A percentile compares a stretch with the other conserved stretches of the same genome.
Conservation (phyloP, 805 yeast genomes). For the Lachancea dasiensis region DNA sequence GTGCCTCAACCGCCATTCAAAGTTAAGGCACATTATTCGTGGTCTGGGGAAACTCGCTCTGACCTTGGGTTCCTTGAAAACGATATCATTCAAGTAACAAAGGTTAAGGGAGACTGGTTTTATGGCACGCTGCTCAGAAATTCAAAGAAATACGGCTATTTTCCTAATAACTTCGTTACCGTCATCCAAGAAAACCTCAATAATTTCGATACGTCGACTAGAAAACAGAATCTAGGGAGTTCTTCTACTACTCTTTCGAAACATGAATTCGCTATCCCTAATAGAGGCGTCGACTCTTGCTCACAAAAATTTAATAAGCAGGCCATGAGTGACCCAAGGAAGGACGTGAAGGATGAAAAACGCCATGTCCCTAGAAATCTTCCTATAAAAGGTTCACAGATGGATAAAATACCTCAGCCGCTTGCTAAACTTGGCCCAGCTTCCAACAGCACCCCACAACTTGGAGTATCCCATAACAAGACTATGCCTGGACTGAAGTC, state of each 20-base stretch:
- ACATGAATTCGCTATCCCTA: neutral
- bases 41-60: constrained; percentile 88
- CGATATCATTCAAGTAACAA: constrained; percentile 78
- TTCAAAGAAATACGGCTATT: constrained; percentile 62
- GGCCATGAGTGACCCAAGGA: too few species aligned
- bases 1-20: constrained; percentile 54
- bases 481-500: neutral
- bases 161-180: constrained; percentile 83
- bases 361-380: neutral
- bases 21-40: constrained; percentile 79
- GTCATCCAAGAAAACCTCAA: constrained; percentile 37
- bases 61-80: constrained; percentile 94
- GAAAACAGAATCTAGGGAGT: neutral
- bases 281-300: neutral
- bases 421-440: constrained; percentile 4
- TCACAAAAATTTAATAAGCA: too few species aligned
- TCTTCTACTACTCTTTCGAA: neutral
- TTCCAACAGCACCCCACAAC: neutral
- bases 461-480: neutral
- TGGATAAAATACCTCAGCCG: constrained; percentile 6
- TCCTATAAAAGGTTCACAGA: neutral
- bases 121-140: constrained; percentile 77
- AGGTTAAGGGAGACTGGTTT: constrained; percentile 91
- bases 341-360: too few species aligned
- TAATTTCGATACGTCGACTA: constrained; percentile 1